Conservation (phyloP, 495 filamentous ascomycete species). For the Xeromyces bisporus region DNA sequence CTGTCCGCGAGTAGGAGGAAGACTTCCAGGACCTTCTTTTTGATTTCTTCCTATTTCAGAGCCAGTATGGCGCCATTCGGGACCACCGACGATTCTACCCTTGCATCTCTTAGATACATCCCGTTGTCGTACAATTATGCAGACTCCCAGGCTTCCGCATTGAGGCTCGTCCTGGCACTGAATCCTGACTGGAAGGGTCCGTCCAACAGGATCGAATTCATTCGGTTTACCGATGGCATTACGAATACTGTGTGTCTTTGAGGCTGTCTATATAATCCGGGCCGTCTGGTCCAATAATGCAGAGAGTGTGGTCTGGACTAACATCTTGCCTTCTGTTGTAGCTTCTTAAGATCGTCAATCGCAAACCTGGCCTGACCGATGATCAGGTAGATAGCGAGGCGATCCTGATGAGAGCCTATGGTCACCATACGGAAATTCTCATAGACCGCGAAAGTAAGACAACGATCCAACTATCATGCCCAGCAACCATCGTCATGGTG, state of each 20-base stretch:
- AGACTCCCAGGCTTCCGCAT: slow-evolving; percentile 59
- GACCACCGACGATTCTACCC: slow-evolving; percentile 5
- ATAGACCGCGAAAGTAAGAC: slow-evolving; percentile 88
- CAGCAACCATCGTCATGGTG: too few species aligned
- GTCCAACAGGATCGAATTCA: slow-evolving; percentile 66
- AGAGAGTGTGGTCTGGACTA: neutral
- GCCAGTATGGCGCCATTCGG: slow-evolving; percentile 1
- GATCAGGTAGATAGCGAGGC: slow-evolving; percentile 72
- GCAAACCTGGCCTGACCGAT: slow-evolving; percentile 53
- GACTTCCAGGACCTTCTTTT: too few species aligned
- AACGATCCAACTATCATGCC: neutral
- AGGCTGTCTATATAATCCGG: neutral
- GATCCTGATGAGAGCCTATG: slow-evolving; percentile 84
- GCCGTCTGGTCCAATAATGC: too few species aligned
- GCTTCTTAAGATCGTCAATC: slow-evolving; percentile 77
- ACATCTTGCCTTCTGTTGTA: slow-evolving; percentile 15
- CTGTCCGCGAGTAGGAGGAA: too few species aligned
- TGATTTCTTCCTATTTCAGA: neutral
- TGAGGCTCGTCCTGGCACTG: slow-evolving; percentile 61
- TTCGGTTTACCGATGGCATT: slow-evolving; percentile 91
- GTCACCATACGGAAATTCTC: slow-evolving; percentile 80
- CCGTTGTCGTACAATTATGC: slow-evolving; percentile 58
- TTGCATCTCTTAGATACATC: slow-evolving; percentile 35
- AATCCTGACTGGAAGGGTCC: slow-evolving; percentile 66
- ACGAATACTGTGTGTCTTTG: slow-evolving; percentile 69